Base-by-base conservation (phyloP, 2,329 filamentous ascomycete genomes). In the Ophiostoma piceae region DNA sequence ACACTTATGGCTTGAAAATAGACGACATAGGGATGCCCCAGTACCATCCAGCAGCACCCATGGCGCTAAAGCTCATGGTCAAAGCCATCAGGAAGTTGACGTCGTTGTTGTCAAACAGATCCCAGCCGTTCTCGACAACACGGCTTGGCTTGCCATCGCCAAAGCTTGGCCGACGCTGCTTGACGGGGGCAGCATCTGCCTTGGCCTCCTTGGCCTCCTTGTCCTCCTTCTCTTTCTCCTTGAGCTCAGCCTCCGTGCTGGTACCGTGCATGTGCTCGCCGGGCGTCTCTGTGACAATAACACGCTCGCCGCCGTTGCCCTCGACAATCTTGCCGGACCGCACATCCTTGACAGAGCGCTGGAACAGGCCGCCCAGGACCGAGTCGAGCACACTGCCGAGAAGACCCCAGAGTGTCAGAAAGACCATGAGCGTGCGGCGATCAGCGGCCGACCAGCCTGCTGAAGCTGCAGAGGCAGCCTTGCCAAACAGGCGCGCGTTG, bases 51-150 rank as follows among this genome's bases (percentile, higher is more conserved):
- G 85, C 88, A 43, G 87, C 79, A 0, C 80, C 82, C 87, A 98
- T 96, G 4, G 89, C 91, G 4, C 89, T 87, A 22, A 93, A 73
- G 77, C 92, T 97, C 86, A 96, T 94, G 4, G 84, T 83, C 16
- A 87, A 84, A 0, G 94, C 94, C 94, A 97, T 98, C 70, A 94
- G 78, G 71, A 97, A 87, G 78, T 99, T 99, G 75, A 99, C 93
- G 69, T 92, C 91, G 78, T 99, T 99, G 79, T 99, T 99, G 79
- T 96, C 93, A 70, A 99, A 82, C 72, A 96, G 78, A 77, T 97
- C 86, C 86, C 80, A 83, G 67, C 77, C 92, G 74, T 83, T 90
- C 79, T 91, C 87, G 7, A 89, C 79, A 5, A 88, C 81, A 22
- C 90, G 82, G 68, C 88, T 89, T 71, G 89, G 85, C 75, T 83